Base-by-base conservation (phyloP, 306 rosid species). In the Gastrolobium villosum region DNA sequence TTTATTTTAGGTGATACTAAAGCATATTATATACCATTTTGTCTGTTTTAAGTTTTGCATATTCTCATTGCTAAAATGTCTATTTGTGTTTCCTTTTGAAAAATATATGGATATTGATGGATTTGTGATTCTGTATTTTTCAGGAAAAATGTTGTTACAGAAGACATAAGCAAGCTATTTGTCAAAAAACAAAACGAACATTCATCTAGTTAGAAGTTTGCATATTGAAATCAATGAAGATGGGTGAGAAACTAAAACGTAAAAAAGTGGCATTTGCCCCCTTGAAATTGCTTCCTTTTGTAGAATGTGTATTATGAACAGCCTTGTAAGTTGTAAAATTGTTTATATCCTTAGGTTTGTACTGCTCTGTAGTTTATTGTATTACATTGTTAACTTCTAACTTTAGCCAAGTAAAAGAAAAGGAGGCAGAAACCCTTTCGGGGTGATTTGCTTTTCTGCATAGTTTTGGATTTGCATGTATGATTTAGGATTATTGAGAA, bases 71-170 rank as follows among this genome's bases (percentile, higher is more conserved):
- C 36, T 75, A 43, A 44, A 61, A 36, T 71, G 46, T 53, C 10
- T 55, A 48, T 76, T 43, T 52, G 5, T 41, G 31, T 69, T 72
- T 52, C 10, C 44, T 36, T 40, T 72, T 52, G 31, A 54, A 62
- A 57, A 30, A 35, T 8, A 43, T 30, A 28, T 39, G 6, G 20
- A 9, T 70, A 74, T 46, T 84, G 68, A 75, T 73, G 52, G 11
- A 26, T 75, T 79, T 77, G 74, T 78, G 41, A 39, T 15, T 53
- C 78, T 74, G 5, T 46, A 82, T 72, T 80, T 82, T 84, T 43
- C 93, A 95, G 99, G 97, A 93, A 89, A 74, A 95, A 95, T 43
- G 39, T 92, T 84, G 99, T 89, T 57, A 95, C 99, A 7, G 99
- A 95, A 87, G 99, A 95, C 87, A 79, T 95, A 8, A 83, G 87